Evolutionary conservation across 805 yeast species (phyloP).

Genomic region (Wickerhamomyces canadensis): DNA sequence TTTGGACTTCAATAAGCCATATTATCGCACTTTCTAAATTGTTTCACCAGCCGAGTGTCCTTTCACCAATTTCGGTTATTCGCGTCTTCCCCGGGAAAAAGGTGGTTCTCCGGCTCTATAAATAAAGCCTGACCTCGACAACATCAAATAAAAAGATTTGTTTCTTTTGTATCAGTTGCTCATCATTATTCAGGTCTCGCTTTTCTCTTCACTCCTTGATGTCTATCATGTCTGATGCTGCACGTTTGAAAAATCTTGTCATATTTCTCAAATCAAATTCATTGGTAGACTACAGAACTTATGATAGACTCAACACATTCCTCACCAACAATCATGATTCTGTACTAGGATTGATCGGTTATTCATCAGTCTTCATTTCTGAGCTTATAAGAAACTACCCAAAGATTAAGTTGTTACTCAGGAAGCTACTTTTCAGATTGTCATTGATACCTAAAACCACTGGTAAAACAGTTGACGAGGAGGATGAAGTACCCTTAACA

Average conservation of each 20-base stretch:
- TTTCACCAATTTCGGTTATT: no score
- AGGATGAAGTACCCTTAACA: no score
- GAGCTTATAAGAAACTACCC: slow-evolving; percentile 15
- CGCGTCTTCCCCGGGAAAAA: no score
- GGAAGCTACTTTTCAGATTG: slow-evolving; percentile 10
- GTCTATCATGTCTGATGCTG: background rate
- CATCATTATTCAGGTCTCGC: no score
- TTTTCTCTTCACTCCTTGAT: no score
- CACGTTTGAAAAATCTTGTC: background rate
- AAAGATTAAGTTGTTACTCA: slow-evolving; percentile 7
- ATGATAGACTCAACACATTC: slow-evolving; percentile 6
- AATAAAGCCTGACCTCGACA: no score
- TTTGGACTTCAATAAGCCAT: no score
- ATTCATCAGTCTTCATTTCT: slow-evolving; percentile 10
- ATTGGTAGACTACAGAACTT: slow-evolving; percentile 5
- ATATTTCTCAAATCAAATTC: background rate
- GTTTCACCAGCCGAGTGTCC: no score
- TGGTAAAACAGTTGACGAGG: no score
- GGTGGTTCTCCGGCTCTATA: no score
- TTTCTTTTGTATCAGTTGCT: background rate
- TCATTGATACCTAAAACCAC: slow-evolving; percentile 2
- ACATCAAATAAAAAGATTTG: no score
- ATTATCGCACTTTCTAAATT: no score
- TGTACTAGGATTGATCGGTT: slow-evolving; percentile 13
- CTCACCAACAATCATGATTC: slow-evolving; percentile 10